Percentiles rank a stretch among this genome's conserved stretches.
phyloP scores from a whole-genome alignment of 345 rosid genomes.

The Populus simonii region DNA sequence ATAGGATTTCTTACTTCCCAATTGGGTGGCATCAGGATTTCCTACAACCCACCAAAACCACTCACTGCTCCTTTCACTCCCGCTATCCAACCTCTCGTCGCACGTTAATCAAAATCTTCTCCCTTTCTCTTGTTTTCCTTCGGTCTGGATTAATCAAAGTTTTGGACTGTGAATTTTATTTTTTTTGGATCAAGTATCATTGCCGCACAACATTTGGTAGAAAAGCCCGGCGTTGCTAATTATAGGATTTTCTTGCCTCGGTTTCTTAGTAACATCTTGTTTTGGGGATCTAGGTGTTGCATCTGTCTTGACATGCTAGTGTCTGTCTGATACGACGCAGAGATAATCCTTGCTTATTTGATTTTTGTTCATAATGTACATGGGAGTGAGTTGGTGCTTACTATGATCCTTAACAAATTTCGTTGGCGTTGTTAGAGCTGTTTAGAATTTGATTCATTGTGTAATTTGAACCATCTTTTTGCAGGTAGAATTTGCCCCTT shows the following conservation, averaged over 20 bases:
- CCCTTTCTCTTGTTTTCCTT: background rate
- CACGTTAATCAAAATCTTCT: constrained; percentile 53
- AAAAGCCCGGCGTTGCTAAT: background rate
- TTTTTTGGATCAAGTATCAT: too few relatives aligned
- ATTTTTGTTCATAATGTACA: background rate
- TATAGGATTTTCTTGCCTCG: background rate
- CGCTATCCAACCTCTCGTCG: constrained; percentile 55
- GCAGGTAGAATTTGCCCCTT: constrained; percentile 89
- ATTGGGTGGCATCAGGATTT: constrained; percentile 60
- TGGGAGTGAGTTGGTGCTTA: background rate
- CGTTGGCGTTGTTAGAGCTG: background rate
- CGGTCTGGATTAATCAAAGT: background rate
- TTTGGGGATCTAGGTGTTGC: too few relatives aligned
- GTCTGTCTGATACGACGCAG: background rate
- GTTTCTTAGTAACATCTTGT: too few relatives aligned
- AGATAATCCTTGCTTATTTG: background rate
- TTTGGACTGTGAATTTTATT: too few relatives aligned
- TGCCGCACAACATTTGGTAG: too few relatives aligned
- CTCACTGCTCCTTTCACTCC: constrained; percentile 40
- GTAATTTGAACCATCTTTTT: background rate
- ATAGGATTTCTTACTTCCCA: constrained; percentile 63
- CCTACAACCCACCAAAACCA: constrained; percentile 28
- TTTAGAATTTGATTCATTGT: background rate
- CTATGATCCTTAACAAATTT: too few relatives aligned
- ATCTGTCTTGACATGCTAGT: too few relatives aligned